Base-by-base conservation (phyloP, 305 asterid genomes). In the Fraxinus nigra region DNA sequence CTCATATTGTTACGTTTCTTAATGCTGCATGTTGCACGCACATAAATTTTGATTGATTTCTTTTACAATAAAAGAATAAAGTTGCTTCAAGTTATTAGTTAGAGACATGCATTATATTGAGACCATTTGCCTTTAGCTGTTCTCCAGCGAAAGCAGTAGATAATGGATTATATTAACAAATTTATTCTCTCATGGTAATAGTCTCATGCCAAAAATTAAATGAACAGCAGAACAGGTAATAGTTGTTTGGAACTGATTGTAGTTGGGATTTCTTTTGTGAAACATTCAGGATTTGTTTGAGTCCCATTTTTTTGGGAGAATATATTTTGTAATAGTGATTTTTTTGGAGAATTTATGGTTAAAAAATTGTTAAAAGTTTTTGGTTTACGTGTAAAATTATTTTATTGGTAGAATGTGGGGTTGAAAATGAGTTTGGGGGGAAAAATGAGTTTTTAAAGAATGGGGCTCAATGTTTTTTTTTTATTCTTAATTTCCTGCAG, bases 401-500 rank as follows among this genome's bases (percentile, higher is more conserved):
- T n/a, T 54, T 54, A 54, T 54, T 54, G 24, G 63, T 7, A 54
- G 24, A 54, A 54, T 54, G 3, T n/a, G 63, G 8, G 63, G 24
- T 51, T 51, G 22, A 51, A 51, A 51, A 16, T 16, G 7, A 4
- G 63, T 51, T 51, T 51, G 63, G 22, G 24, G 24, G 16, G 4
- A 16, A 51, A 51, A 16, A 51, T 16, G 16, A 51, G 20, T 51
- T 51, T 16, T 16, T 51, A 0, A 16, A 51, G 22, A 51, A 51
- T 51, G 7, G 61, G 18, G 61, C 22, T 80, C 33, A 18, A 73
- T 54, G 65, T 40, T 77, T 82, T 85, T 82, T 80, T 37, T 48
- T 77, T 82, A 72, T 78, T 70, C 51, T 28, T 40, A 83, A 75
- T 7, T 48, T 87, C 2, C 32, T 87, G 87, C 93, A 93, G 98